phyloP scores from a whole-genome alignment of 805 yeast species.

The Kodamaea sagamina region DNA sequence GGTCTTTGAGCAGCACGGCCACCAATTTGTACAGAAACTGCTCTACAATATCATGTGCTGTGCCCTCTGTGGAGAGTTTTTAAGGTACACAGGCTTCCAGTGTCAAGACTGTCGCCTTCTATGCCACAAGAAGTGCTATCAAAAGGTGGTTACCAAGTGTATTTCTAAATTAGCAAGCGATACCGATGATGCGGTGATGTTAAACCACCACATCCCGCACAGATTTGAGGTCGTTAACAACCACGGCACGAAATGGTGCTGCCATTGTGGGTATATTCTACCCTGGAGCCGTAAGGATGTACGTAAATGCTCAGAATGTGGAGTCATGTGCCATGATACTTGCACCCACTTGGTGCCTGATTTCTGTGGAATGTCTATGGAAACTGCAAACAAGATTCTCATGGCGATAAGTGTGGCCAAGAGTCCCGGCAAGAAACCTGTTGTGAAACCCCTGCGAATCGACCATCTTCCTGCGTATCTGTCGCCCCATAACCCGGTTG shows the following conservation, averaged over 20 bases:
- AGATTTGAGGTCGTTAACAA: slow-evolving; percentile 90
- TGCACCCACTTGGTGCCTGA: slow-evolving; percentile 97
- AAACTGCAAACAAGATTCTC: slow-evolving; percentile 87
- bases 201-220: slow-evolving; percentile 96
- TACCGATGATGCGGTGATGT: slow-evolving; percentile 71
- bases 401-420: slow-evolving; percentile 76
- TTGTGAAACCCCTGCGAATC: not conserved
- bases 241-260: slow-evolving; percentile 98
- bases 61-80: slow-evolving; percentile 94
- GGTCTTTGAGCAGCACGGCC: slow-evolving; percentile 94
- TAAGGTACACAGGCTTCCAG: slow-evolving; percentile 82
- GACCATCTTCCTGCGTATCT: not conserved
- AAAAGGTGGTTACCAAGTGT: slow-evolving; percentile 80
- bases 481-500: no score
- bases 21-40: slow-evolving; percentile 92
- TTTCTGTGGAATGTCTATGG: slow-evolving; percentile 98
- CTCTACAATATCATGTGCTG: slow-evolving; percentile 96
- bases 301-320: slow-evolving; percentile 91
- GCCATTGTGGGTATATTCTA: slow-evolving; percentile 95
- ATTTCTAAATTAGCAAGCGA: slow-evolving; percentile 75
- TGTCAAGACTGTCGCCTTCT: slow-evolving; percentile 82
- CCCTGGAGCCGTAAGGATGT: slow-evolving; percentile 95
- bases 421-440: slow-evolving; percentile 21
- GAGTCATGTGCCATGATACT: slow-evolving; percentile 88
- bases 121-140: slow-evolving; percentile 80